Conservation (phyloP, 495 filamentous ascomycete genomes). For the Penicillium lividum region DNA sequence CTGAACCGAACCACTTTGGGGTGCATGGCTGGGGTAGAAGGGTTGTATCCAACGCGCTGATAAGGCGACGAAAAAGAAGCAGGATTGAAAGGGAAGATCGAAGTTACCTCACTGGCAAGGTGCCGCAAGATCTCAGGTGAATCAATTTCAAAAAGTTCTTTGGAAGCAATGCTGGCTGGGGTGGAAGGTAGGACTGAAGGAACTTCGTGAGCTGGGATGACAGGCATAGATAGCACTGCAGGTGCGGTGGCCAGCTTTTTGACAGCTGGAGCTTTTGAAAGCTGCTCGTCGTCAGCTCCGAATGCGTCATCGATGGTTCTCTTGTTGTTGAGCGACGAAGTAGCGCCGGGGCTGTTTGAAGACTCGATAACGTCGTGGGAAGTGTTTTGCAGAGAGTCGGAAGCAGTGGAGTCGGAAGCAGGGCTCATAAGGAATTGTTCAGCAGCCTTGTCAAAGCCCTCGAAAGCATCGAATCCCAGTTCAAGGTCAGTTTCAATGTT, state of each 20-base stretch:
- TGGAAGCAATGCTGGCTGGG: neutral
- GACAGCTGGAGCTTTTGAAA: neutral
- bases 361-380: neutral
- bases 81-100: neutral
- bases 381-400: neutral
- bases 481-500: neutral
- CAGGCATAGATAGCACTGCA: neutral
- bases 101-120: slow-evolving; percentile 1
- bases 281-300: neutral
- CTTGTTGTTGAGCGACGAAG: neutral
- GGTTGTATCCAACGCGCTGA: slow-evolving; percentile 5
- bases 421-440: neutral
- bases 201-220: neutral
- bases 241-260: neutral
- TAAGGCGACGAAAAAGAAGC: slow-evolving; percentile 9
- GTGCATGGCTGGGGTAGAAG: slow-evolving; percentile 15
- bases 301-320: neutral
- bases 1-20: neutral
- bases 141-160: slow-evolving; percentile 2
- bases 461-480: slow-evolving; percentile 8
- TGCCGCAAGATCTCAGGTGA: neutral
- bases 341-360: no score
- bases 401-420: neutral
- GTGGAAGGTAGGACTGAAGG: neutral
- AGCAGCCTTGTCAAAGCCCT: slow-evolving; percentile 1